Conservation (phyloP, 2,329 filamentous ascomycete species). For the Penicillium sp. region DNA sequence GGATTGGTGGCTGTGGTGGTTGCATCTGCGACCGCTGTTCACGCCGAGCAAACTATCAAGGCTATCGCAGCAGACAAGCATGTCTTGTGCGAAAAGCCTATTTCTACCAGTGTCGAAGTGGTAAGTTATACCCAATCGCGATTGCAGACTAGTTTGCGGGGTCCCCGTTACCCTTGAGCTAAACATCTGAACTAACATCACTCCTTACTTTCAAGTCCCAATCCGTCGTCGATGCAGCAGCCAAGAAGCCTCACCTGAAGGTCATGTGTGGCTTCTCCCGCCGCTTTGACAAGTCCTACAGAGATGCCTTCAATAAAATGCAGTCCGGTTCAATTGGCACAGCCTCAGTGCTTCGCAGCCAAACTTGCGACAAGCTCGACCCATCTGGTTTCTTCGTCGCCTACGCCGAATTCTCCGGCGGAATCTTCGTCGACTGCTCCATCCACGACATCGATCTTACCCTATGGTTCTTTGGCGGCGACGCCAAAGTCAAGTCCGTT, state of each 20-base stretch:
- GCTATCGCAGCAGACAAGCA: slow-evolving; percentile 58
- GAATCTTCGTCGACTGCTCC: slow-evolving; percentile 71
- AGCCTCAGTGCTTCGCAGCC: slow-evolving; percentile 62
- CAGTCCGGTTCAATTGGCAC: slow-evolving; percentile 59
- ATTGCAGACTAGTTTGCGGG: no score
- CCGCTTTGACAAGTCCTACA: slow-evolving; percentile 67
- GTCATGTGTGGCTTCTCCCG: slow-evolving; percentile 68
- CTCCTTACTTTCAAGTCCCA: slow-evolving; percentile 50
- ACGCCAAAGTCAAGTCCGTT: slow-evolving; percentile 57
- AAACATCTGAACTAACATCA: neutral
- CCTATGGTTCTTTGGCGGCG: slow-evolving; percentile 63
- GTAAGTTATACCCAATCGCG: slow-evolving; percentile 40
- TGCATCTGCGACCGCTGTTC: slow-evolving; percentile 56
- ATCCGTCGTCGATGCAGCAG: slow-evolving; percentile 60
- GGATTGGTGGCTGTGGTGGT: slow-evolving; percentile 59
- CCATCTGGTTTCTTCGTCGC: slow-evolving; percentile 67
- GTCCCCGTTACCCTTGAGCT: no score
- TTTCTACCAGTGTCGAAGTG: slow-evolving; percentile 59
- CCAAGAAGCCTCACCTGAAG: slow-evolving; percentile 60
- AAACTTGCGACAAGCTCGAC: slow-evolving; percentile 68
- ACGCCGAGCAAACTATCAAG: slow-evolving; percentile 60
- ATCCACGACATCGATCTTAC: slow-evolving; percentile 71
- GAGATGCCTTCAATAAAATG: slow-evolving; percentile 58
- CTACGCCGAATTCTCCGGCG: slow-evolving; percentile 66
- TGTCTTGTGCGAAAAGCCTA: slow-evolving; percentile 58